Conservation (phyloP, 2,329 filamentous ascomycete species). For the Metarhizium brunneum region DNA sequence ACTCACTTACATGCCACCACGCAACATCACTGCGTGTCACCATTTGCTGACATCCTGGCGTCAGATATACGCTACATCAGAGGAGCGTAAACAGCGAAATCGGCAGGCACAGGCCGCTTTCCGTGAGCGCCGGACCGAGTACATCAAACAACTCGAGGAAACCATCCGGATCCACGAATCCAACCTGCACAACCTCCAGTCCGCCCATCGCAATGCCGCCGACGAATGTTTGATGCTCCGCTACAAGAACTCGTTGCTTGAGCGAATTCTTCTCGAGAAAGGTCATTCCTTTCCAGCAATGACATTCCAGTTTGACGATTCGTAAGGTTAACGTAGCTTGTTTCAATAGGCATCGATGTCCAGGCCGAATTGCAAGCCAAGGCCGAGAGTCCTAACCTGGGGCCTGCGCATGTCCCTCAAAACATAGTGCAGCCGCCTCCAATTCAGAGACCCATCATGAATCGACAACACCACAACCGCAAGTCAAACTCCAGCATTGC, state of each 20-base stretch:
- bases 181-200: conserved; percentile 82
- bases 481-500: conserved; percentile 65
- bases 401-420: conserved; percentile 57
- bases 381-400: conserved; percentile 75
- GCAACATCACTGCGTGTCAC: background rate
- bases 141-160: conserved; percentile 97
- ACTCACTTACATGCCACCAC: background rate
- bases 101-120: conserved; percentile 96
- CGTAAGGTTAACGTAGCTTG: background rate
- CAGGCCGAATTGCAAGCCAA: conserved; percentile 92
- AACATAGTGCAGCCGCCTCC: conserved; percentile 64
- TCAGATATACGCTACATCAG: conserved; percentile 96
- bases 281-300: conserved; percentile 38
- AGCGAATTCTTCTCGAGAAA: conserved; percentile 93
- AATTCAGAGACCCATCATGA: conserved; percentile 72
- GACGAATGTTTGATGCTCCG: conserved; percentile 97
- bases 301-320: background rate
- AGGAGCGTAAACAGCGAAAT: conserved; percentile 96
- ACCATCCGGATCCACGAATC: conserved; percentile 97
- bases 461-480: conserved; percentile 67
- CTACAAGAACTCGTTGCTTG: conserved; percentile 95
- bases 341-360: conserved; percentile 76
- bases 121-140: conserved; percentile 91
- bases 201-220: conserved; percentile 85
- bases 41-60: conserved; percentile 7